These are phyloP conservation scores for Boletus huronensis DNA, from an alignment of 768 basidiomycete genomes.

Conservation along the genomic window DNA sequence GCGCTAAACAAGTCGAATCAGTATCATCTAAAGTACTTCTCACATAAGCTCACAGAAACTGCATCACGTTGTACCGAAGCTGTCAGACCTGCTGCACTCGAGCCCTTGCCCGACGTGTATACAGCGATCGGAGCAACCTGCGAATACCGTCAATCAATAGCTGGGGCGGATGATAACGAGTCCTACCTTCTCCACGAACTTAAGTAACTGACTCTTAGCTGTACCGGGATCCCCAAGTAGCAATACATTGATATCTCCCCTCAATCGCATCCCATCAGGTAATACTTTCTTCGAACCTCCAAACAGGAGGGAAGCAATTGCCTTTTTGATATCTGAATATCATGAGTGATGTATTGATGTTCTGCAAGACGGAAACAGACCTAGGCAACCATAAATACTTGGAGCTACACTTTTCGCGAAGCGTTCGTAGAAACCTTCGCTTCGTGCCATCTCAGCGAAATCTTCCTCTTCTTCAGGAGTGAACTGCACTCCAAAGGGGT, in stretches of 20 bases:
- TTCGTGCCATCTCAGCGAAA: conserved; percentile 86
- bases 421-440: conserved; percentile 86
- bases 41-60: conserved; percentile 60
- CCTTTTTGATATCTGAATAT: conserved; percentile 92
- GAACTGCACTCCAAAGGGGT: conserved; percentile 86
- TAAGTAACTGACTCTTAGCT: conserved; percentile 95
- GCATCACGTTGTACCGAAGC: conserved; percentile 95
- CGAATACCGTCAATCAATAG: conserved; percentile 1
- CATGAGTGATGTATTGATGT: conserved; percentile 4
- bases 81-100: conserved; percentile 96
- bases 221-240: conserved; percentile 97
- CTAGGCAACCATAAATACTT: conserved; percentile 93
- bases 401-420: conserved; percentile 95
- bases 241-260: conserved; percentile 97
- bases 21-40: background rate
- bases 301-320: conserved; percentile 92
- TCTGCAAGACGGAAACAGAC: conserved; percentile 38
- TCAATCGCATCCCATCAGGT: conserved; percentile 93
- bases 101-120: conserved; percentile 98
- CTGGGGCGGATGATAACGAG: background rate
- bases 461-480: conserved; percentile 97
- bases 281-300: conserved; percentile 97
- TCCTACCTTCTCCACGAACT: conserved; percentile 92
- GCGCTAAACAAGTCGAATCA: conserved; percentile 48
- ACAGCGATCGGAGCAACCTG: conserved; percentile 97